Evolutionary conservation across 2,329 filamentous ascomycete species (phyloP).

Genomic region (Aspergillus viridinutans): DNA sequence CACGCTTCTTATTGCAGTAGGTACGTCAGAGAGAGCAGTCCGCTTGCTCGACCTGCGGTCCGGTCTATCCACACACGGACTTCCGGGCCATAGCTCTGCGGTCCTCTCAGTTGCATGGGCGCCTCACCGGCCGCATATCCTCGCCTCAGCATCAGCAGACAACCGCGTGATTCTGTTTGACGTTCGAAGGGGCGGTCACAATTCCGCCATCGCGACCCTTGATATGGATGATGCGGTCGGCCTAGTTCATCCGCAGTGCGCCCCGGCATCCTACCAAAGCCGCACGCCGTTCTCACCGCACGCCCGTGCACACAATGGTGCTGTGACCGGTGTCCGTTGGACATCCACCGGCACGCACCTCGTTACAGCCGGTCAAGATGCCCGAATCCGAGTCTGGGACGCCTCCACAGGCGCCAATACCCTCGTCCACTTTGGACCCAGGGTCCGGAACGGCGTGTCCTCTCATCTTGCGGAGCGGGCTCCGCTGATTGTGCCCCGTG

Average conservation of each 20-base stretch:
- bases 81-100: slow-evolving; percentile 64
- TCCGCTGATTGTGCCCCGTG: slow-evolving; percentile 61
- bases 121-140: slow-evolving; percentile 69
- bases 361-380: slow-evolving; percentile 77
- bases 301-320: slow-evolving; percentile 67
- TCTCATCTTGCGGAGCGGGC: slow-evolving; percentile 57
- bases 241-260: slow-evolving; percentile 43
- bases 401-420: slow-evolving; percentile 77
- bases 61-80: slow-evolving; percentile 67
- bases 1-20: slow-evolving; percentile 77
- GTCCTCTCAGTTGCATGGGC: slow-evolving; percentile 75
- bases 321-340: slow-evolving; percentile 83
- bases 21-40: slow-evolving; percentile 78
- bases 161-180: slow-evolving; percentile 85
- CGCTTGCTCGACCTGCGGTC: slow-evolving; percentile 83
- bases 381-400: slow-evolving; percentile 83
- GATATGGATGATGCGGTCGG: slow-evolving; percentile 82
- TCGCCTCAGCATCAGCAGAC: slow-evolving; percentile 81
- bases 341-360: slow-evolving; percentile 73
- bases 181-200: slow-evolving; percentile 64
- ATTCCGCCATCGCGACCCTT: slow-evolving; percentile 69
- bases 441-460: slow-evolving; percentile 64
- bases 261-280: slow-evolving; percentile 21
- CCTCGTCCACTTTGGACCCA: slow-evolving; percentile 79
- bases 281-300: slow-evolving; percentile 42